Evolutionary conservation across 177 flowering plant species (phyloP), one percentile per base, ranked within the genome.

Genomic region (Viscum album): DNA sequence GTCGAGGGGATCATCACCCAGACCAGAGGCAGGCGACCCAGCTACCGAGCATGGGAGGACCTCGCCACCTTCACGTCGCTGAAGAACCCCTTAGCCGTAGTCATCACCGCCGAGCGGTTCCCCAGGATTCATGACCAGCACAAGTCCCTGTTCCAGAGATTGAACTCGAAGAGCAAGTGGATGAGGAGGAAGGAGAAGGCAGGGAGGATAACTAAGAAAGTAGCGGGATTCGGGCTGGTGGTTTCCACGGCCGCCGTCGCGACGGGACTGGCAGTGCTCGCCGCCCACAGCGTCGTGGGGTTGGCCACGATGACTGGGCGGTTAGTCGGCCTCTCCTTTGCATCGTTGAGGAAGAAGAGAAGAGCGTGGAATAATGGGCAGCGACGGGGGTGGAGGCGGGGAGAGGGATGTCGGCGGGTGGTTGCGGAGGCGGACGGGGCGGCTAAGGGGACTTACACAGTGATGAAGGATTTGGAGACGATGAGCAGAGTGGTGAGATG

Each of bases 401-500:
- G 54, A 47, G 54, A n/a, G 21, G 3, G 54, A 19, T 39, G 68
- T 29, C 6, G 13, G 41, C 29, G 73, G 36, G 61, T 79, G 4
- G 70, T 72, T 2, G 74, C 61, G 23, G 84, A 87, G 74, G 80
- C 89, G 8, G 97, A 92, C 66, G 68, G 80, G 0, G 94, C 97
- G 0, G 87, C 88, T 0, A 87, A 77, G 73, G 96, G 96, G 43
- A 73, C 83, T 4, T 88, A 75, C 64, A 84, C 80, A 39, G 54
- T 87, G 70, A 78, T 83, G 30, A 83, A 83, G 47, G 89, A 92
- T 73, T 82, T 89, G 26, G 89, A 87, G 26, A 87, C 95, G 3
- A 76, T 88, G 80, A 79, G 85, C 43, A 68, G 84, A 72, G 75
- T 85, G 31, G 85, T 80, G 64, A 71, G 67, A 72, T 83, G 93